Percentiles rank a stretch among this genome's conserved stretches.
Conservation (phyloP, 2,329 filamentous ascomycete species). For the Cladosporium austrohemisphaericum region DNA sequence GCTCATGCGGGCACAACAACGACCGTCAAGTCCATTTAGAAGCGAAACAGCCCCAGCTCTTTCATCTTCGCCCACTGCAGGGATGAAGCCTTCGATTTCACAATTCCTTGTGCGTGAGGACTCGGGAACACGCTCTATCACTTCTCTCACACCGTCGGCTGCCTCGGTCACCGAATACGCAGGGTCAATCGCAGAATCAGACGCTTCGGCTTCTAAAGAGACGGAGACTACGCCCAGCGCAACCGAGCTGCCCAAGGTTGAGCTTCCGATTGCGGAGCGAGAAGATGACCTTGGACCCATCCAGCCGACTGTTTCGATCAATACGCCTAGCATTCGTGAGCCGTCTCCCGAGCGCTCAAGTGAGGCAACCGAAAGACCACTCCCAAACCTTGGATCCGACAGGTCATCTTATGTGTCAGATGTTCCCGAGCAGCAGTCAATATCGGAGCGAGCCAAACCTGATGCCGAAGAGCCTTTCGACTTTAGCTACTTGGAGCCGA, state of each 20-base stretch:
- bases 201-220: slow-evolving; percentile 16
- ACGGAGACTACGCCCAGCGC: slow-evolving; percentile 16
- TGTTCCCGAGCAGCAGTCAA: neutral
- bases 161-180: slow-evolving; percentile 19
- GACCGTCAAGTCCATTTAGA: slow-evolving; percentile 22
- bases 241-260: neutral
- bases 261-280: slow-evolving; percentile 15
- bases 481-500: slow-evolving; percentile 48
- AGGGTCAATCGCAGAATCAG: slow-evolving; percentile 15
- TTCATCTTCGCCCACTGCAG: slow-evolving; percentile 17
- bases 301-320: neutral
- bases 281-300: neutral
- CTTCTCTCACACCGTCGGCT: slow-evolving; percentile 22
- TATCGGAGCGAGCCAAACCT: slow-evolving; percentile 35
- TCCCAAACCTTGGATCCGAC: neutral
- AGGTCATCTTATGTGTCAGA: neutral
- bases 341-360: neutral
- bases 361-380: neutral
- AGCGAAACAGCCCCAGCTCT: slow-evolving; percentile 9
- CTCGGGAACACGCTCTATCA: slow-evolving; percentile 25
- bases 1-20: slow-evolving; percentile 23
- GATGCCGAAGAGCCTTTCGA: slow-evolving; percentile 39
- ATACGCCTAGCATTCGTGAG: slow-evolving; percentile 7
- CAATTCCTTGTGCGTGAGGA: slow-evolving; percentile 30
- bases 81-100: slow-evolving; percentile 30